Conservation (phyloP, 257 asterid species). For the Lycium barbarum region DNA sequence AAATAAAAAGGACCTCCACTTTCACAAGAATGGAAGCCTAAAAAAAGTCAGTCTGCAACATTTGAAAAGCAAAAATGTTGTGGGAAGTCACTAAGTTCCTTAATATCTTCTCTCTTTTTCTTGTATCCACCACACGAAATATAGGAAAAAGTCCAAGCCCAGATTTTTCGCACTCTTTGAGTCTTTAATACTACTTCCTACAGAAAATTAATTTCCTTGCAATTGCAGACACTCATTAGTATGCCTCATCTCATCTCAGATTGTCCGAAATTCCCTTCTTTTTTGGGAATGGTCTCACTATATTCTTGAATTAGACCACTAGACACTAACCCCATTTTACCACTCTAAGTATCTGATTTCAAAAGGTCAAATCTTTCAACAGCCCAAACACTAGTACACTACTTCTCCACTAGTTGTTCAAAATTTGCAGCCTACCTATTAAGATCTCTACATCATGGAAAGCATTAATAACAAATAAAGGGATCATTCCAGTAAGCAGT, state of each 20-base stretch:
- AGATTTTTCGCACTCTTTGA: background rate
- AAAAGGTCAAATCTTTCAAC: background rate
- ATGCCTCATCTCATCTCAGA: conserved; percentile 2
- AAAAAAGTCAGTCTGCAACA: background rate
- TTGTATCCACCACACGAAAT: background rate
- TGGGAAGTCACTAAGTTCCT: background rate
- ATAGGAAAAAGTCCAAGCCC: background rate
- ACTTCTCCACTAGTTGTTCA: background rate
- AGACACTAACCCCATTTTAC: background rate
- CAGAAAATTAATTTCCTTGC: background rate
- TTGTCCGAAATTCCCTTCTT: background rate
- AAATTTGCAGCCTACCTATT: background rate
- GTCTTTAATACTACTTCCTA: background rate
- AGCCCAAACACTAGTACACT: background rate
- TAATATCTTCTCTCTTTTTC: background rate
- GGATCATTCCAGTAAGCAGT: background rate
- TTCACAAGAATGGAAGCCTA: background rate
- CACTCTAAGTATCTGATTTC: background rate
- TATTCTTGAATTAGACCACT: background rate
- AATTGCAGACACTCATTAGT: background rate
- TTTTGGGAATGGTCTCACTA: background rate
- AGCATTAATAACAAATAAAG: background rate
- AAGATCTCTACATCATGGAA: background rate
- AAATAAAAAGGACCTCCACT: background rate
- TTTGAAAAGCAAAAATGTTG: background rate